Evolutionary conservation across 768 basidiomycete species (phyloP), one percentile per base, ranked within the genome.

Genomic region (Tubosaeta sp.): DNA sequence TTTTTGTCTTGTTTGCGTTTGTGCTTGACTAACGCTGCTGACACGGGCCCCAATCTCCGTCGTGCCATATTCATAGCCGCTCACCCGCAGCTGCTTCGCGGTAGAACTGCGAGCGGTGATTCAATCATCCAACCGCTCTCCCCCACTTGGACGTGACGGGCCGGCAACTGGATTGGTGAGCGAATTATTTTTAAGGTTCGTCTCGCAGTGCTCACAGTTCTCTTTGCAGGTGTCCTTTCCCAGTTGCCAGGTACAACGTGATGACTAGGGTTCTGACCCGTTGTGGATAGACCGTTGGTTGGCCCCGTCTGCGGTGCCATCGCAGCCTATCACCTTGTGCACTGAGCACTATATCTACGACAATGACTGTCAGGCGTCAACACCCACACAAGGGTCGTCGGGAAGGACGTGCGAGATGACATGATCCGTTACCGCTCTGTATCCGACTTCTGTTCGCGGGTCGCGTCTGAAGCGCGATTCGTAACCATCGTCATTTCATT

Each of bases 11-110:
- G 32, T 36, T 19, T 18, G n/a, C n/a, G 18, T 39, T 22, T 22
- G 38, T 16, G 21, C 21, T 21, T 22, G 39, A 24, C 21, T 13
- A 11, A 22, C 32, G 6, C 19, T 36, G 6, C n/a, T 5, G 10
- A 12, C 32, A 19, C 24, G 43, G 46, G 57, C 31, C 35, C 56
- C 36, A 48, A 35, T 54, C 44, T 40, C 57, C 43, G 58, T 47
- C 39, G n/a, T 29, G 22, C 6, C 38, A 42, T n/a, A 24, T 21
- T 22, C 21, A 12, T 54, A 34, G 36, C 36, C 46, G 50, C 39
- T 36, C 59, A 57, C 44, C 5, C 49, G 49, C 51, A 44, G 36
- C 43, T 46, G 60, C 60, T 61, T 61, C 59, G 60, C 59, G 59
- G 59, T 48, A 48, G 47, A 48, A 48, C 21, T 51, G 30, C 40